Percentiles rank a stretch among this genome's conserved stretches.
phyloP scores from a whole-genome alignment of 805 yeast genomes.

The Zygoascus tannicola region DNA sequence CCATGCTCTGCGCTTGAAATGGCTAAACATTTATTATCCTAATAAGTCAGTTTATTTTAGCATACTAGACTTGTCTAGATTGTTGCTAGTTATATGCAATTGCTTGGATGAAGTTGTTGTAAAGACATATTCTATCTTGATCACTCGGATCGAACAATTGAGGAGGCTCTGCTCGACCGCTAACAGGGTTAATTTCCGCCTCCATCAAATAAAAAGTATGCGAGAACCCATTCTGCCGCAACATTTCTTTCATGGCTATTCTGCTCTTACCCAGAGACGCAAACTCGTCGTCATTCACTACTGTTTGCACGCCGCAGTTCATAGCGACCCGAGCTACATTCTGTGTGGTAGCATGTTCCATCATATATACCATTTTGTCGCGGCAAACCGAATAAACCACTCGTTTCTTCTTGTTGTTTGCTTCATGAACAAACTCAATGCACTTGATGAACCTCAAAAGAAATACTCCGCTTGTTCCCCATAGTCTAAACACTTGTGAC shows the following conservation, averaged over 20 bases:
- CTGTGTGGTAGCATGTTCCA: conserved; percentile 14
- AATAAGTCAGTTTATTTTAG: too few relatives aligned
- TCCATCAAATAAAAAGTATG: too few relatives aligned
- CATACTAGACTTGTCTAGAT: too few relatives aligned
- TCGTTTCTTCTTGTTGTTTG: conserved; percentile 12
- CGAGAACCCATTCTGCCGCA: conserved; percentile 13
- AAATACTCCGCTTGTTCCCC: conserved; percentile 16
- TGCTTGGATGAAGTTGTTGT: too few relatives aligned
- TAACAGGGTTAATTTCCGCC: too few relatives aligned
- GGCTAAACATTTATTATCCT: too few relatives aligned
- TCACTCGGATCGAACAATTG: too few relatives aligned
- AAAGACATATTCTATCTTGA: too few relatives aligned
- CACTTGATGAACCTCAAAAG: conserved; percentile 17
- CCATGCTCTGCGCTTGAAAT: too few relatives aligned
- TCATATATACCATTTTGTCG: conserved; percentile 11
- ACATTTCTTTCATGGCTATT: conserved; percentile 5
- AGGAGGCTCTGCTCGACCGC: too few relatives aligned
- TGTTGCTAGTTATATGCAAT: too few relatives aligned
- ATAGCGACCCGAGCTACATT: conserved; percentile 11
- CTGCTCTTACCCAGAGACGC: not conserved
- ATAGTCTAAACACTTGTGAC: conserved; percentile 17
- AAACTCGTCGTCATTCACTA: conserved; percentile 13
- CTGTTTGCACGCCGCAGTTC: conserved; percentile 11
- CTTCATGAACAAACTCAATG: conserved; percentile 13
- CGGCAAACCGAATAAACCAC: conserved; percentile 17